Evolutionary conservation across 805 yeast genomes (phyloP).

Genomic region (Kluyveromyces aestuarii): DNA sequence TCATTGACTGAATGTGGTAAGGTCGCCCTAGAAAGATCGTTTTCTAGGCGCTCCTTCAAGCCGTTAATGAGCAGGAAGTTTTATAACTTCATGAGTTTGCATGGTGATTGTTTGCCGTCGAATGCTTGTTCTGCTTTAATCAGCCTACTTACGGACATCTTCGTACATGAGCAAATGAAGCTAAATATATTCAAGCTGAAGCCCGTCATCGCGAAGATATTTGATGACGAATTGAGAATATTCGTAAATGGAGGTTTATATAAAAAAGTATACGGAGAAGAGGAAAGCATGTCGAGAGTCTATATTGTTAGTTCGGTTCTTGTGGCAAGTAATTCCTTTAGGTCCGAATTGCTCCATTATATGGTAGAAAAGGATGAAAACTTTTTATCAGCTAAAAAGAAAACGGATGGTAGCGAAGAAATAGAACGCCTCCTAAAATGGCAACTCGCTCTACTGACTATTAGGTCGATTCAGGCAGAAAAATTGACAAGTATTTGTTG

Average conservation of each 20-base stretch:
- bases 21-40: constrained; percentile 40
- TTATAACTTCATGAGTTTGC: constrained; percentile 33
- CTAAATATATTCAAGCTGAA: constrained; percentile 54
- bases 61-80: constrained; percentile 48
- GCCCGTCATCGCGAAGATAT: constrained; percentile 42
- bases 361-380: constrained; percentile 30
- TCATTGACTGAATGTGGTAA: constrained; percentile 21
- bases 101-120: constrained; percentile 26
- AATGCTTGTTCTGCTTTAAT: constrained; percentile 38
- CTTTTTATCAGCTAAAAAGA: constrained; percentile 41
- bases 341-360: constrained; percentile 14
- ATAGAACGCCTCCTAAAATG: constrained; percentile 49
- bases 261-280: constrained; percentile 41
- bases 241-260: constrained; percentile 32
- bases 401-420: constrained; percentile 65
- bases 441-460: constrained; percentile 40
- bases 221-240: constrained; percentile 35
- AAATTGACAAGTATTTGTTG: constrained; percentile 22
- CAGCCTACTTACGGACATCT: constrained; percentile 36
- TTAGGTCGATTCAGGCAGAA: constrained; percentile 27
- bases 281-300: constrained; percentile 47
- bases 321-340: constrained; percentile 19
- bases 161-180: constrained; percentile 43
- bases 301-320: constrained; percentile 40
- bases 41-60: constrained; percentile 58